Base-by-base conservation (phyloP, 148 eudicot species). In the Vaccinium vitisidaea region DNA sequence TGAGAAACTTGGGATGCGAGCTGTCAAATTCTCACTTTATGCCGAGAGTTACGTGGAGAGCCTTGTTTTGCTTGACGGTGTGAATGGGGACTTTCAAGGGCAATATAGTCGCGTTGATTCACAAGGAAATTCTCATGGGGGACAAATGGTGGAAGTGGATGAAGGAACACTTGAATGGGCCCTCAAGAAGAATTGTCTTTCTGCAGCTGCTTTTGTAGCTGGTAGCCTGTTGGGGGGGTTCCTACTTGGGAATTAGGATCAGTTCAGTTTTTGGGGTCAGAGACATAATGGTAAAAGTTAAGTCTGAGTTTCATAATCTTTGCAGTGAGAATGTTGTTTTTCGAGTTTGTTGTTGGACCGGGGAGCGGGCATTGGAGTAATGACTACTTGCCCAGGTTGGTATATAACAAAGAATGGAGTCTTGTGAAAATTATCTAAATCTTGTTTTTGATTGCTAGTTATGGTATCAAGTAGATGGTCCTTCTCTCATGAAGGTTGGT, bases 31-130 rank as follows among this genome's bases (percentile, higher is more conserved):
- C 3, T 82, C 88, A 48, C 67, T 85, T 85, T 86, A 83, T 83
- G 75, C 83, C 32, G 71, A 74, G 54, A 61, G 84, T 6, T 87
- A 87, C 55, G 69, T 87, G 58, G 91, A 89, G 85, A 89, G 89
- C 86, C 78, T 88, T 30, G 86, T 76, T 80, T 77, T 88, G 30
- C 82, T 85, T 1, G 27, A 79, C 1, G 0, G 67, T 19, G 21
- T 3, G 30, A 63, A n/a, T 63, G 70, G 30, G 30, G 30, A 23
- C 70, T 63, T 63, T 63, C 30, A 2, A 63, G 12, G 70, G 30
- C 70, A 63, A 21, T n/a, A 8, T 63, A 10, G 70, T 9, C 13
- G 10, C 3, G 70, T 8, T n/a, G 70, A 63, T 9, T 2, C 30
- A 63, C 27, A n/a, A 8, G 32, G 10, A 63, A 30, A 63, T 63